Percentiles rank a stretch among this genome's conserved stretches.
Conservation (phyloP, 2,329 filamentous ascomycete genomes). For the Colletotrichum tropicale region DNA sequence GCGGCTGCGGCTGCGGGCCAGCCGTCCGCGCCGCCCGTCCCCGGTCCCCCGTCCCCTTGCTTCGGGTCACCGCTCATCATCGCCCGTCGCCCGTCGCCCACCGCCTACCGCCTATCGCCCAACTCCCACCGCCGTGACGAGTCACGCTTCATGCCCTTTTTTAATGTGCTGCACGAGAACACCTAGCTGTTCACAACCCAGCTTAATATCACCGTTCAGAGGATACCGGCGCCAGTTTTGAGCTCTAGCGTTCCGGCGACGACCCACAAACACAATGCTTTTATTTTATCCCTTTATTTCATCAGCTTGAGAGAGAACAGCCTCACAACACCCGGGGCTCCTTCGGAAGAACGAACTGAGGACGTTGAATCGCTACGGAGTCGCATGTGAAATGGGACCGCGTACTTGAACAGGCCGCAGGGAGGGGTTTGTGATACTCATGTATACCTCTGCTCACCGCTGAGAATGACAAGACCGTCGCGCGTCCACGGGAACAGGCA, state of each 20-base stretch:
- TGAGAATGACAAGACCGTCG: not conserved
- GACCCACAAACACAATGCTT: not conserved
- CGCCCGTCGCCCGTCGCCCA: not conserved
- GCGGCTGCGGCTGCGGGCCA: not conserved
- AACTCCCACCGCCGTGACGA: not conserved
- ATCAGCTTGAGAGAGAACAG: not conserved
- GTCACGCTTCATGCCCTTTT: not conserved
- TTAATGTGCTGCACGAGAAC: not conserved
- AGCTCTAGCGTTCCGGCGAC: not conserved
- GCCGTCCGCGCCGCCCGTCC: not conserved
- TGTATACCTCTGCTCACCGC: slow-evolving; percentile 8
- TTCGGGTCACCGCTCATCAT: not conserved
- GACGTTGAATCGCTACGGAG: not conserved
- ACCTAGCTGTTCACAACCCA: not conserved
- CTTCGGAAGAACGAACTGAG: not conserved
- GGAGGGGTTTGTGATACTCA: not conserved
- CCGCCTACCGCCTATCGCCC: no score
- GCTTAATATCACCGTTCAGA: not conserved
- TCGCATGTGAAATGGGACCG: not conserved
- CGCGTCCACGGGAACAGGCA: not conserved
- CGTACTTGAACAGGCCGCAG: not conserved
- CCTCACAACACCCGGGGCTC: not conserved
- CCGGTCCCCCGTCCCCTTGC: not conserved
- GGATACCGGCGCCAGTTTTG: not conserved
- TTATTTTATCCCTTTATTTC: not conserved